Evolutionary conservation across 169 alveolate species (phyloP).

Genomic region (Plasmodium knowlesi): DNA sequence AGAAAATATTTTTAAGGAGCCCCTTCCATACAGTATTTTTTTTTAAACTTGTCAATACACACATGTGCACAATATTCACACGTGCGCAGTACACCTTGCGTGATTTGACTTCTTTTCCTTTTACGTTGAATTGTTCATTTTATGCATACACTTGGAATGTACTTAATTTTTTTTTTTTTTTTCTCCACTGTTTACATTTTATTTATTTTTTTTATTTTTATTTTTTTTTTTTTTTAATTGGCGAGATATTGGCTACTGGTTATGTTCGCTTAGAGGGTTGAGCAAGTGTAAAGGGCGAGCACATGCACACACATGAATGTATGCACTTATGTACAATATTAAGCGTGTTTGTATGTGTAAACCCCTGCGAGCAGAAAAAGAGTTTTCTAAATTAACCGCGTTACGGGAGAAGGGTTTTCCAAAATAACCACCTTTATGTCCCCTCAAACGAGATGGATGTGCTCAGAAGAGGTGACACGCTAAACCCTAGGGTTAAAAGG

Average conservation of each 20-base stretch:
- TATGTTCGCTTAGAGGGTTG: background rate
- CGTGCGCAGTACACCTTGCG: slow-evolving; percentile 1
- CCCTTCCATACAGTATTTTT: background rate
- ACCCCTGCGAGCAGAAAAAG: background rate
- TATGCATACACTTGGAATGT: background rate
- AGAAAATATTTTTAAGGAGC: slow-evolving; percentile 2
- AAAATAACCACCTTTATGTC: background rate
- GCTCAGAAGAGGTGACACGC: slow-evolving; percentile 6
- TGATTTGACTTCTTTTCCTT: background rate
- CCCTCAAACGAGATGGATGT: slow-evolving; percentile 56
- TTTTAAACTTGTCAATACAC: slow-evolving; percentile 1
- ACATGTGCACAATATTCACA: background rate
- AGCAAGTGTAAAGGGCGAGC: background rate
- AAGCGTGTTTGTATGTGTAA: slow-evolving; percentile 9
- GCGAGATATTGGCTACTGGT: background rate
- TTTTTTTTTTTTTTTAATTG: background rate
- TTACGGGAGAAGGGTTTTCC: background rate
- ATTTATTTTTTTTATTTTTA: background rate
- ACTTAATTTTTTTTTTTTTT: background rate
- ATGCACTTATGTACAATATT: background rate
- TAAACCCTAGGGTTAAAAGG: slow-evolving; percentile 58
- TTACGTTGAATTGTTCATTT: background rate
- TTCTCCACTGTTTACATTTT: background rate
- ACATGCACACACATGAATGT: background rate
- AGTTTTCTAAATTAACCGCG: background rate